Conservation (phyloP, 441 rosid genomes). For the Eruca vesicaria region DNA sequence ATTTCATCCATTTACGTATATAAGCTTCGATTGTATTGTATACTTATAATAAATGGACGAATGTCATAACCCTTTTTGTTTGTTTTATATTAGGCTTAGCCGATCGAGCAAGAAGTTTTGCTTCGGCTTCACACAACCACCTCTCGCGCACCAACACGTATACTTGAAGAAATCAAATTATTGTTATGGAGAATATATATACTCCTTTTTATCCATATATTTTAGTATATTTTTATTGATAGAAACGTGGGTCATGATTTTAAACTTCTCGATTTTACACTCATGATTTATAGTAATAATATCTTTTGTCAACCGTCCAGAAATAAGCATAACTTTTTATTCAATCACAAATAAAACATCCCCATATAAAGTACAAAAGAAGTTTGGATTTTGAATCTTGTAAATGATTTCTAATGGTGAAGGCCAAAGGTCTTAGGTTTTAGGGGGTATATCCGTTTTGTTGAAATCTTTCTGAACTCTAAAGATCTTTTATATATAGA, state of each 20-base stretch:
- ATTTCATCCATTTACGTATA: slow-evolving; percentile 19
- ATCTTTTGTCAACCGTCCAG: background rate
- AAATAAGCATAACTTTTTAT: slow-evolving; percentile 16
- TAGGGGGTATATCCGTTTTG: background rate
- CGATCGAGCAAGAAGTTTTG: slow-evolving; percentile 43
- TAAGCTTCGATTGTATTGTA: slow-evolving; percentile 7
- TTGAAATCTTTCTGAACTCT: background rate
- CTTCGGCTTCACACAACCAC: slow-evolving; percentile 86
- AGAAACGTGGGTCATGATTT: slow-evolving; percentile 42
- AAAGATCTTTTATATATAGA: background rate
- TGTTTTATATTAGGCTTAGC: slow-evolving; percentile 24
- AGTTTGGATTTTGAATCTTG: slow-evolving; percentile 21
- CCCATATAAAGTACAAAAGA: slow-evolving; percentile 36
- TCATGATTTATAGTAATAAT: background rate
- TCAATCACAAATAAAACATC: slow-evolving; percentile 17
- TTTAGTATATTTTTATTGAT: slow-evolving; percentile 1
- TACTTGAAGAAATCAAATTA: slow-evolving; percentile 55
- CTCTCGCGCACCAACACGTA: slow-evolving; percentile 58
- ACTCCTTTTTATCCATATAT: slow-evolving; percentile 26
- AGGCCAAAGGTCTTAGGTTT: slow-evolving; percentile 3
- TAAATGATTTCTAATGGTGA: slow-evolving; percentile 4
- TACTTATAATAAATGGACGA: slow-evolving; percentile 44
- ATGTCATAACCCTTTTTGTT: slow-evolving; percentile 31
- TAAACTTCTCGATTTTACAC: slow-evolving; percentile 22
- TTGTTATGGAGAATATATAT: slow-evolving; percentile 27